A percentile compares a stretch with the other conserved stretches of the same genome.
These are phyloP conservation scores for Entomortierella parvispora DNA, from an alignment of 192 early-diverging fungal species.

Conservation along the genomic window DNA sequence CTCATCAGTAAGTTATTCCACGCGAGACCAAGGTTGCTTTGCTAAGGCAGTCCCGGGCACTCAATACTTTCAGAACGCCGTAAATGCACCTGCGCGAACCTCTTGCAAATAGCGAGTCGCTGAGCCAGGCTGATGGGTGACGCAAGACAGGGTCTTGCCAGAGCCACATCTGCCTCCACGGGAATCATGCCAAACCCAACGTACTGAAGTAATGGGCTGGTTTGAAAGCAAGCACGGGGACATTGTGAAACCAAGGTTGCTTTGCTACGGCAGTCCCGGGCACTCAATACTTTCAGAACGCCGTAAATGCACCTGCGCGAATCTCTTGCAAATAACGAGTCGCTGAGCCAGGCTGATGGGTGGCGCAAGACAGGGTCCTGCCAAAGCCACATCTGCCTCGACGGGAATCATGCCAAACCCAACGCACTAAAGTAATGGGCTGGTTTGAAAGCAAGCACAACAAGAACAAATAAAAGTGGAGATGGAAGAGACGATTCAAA, in stretches of 20 bases:
- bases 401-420: conserved; percentile 13
- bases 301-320: conserved; percentile 14
- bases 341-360: conserved; percentile 18
- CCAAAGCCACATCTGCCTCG: conserved; percentile 14
- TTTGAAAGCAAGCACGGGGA: conserved; percentile 16
- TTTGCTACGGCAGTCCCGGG: conserved; percentile 2
- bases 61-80: conserved; percentile 17
- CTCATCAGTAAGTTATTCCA: not conserved
- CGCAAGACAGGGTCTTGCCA: conserved; percentile 17
- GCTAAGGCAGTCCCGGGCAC: conserved; percentile 3
- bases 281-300: conserved; percentile 12
- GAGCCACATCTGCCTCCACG: conserved; percentile 20
- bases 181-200: conserved; percentile 15
- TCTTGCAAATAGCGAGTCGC: conserved; percentile 20
- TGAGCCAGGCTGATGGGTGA: conserved; percentile 23
- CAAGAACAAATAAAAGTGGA: not conserved
- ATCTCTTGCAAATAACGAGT: conserved; percentile 17
- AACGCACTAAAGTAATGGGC: conserved; percentile 19
- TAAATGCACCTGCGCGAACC: conserved; percentile 18
- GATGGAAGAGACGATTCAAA: not conserved
- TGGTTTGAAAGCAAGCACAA: conserved; percentile 23
- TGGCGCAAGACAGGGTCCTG: conserved; percentile 5
- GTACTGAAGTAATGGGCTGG: conserved; percentile 22
- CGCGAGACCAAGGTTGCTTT: conserved; percentile 11
- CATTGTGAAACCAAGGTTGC: conserved; percentile 7